These are phyloP conservation scores for Aspergillus sp. DNA, from an alignment of 2,329 filamentous ascomycete genomes.

Conservation along the genomic window DNA sequence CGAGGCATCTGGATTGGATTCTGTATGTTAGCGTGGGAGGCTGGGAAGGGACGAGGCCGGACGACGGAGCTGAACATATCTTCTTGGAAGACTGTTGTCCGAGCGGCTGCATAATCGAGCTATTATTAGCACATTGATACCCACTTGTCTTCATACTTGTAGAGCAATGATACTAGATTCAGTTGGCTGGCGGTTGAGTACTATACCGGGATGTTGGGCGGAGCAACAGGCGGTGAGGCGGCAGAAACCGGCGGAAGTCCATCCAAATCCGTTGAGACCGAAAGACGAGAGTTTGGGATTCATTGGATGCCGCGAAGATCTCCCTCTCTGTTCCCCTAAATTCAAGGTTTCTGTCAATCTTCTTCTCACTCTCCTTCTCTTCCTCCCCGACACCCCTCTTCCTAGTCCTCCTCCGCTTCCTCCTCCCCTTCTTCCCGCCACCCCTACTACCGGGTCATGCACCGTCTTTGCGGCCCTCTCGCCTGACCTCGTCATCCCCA, in stretches of 20 bases:
- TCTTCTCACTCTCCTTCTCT: background rate
- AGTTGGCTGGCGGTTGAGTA: no score
- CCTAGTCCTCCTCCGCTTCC: background rate
- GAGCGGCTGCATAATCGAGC: conserved; percentile 21
- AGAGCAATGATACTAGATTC: no score
- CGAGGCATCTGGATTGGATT: conserved; percentile 26
- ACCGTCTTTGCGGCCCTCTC: conserved; percentile 11
- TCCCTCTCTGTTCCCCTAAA: background rate
- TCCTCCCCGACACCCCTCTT: background rate
- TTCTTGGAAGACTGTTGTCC: conserved; percentile 15
- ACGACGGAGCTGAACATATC: conserved; percentile 25
- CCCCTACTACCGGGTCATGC: conserved; percentile 18
- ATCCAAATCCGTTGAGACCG: background rate
- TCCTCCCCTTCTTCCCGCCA: background rate
- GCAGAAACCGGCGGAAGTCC: background rate
- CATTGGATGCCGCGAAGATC: background rate
- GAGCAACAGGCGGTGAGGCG: conserved; percentile 11
- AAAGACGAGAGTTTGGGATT: background rate
- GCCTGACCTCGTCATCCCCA: conserved; percentile 20
- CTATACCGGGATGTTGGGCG: background rate
- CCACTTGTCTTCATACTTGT: background rate
- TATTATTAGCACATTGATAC: conserved; percentile 24
- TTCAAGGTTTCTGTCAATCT: background rate
- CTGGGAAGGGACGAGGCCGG: conserved; percentile 21
- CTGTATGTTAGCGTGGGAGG: conserved; percentile 42